Base-by-base conservation (phyloP, 257 asterid species). In the Orobanche coerulescens region DNA sequence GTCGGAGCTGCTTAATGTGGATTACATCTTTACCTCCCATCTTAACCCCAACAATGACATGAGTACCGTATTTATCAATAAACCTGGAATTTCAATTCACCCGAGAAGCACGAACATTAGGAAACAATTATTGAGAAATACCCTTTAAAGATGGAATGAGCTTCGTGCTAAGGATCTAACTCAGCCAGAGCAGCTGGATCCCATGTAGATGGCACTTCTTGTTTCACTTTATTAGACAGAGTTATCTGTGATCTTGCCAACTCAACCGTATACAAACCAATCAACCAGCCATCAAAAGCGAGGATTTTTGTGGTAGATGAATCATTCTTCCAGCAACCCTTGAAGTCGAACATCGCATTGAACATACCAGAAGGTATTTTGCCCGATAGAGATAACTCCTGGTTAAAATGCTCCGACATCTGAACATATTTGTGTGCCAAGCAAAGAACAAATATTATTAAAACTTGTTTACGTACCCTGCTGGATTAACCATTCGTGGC, bases 21-120 rank as follows among this genome's bases (percentile, higher is more conserved):
- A 92, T 73, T 43, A 81, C 98, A 76, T 92, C 98, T 76, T 92
- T 88, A 64, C 98, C 98, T 76, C 96, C 98, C 96, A 88, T 92
- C 79, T 82, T 92, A 47, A 86, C 94, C 72, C 96, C 98, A 64
- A 86, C 87, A 65, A 88, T 76, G 47, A 92, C 68, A 65, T 92
- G 98, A 59, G 98, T 92, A 4, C 98, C 98, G 47, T 88, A 92
- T 59, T 84, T 92, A 13, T 86, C 96, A 62, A 92, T 92, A 62
- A 92, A 92, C 83, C 98, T 92, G 94, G 60, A 82, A 71, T 74
- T 73, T 65, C 65, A 51, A 48, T 75, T 33, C 34, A 73, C 24
- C 25, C 14, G 22, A n/a, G 6, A 20, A 15, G 10, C 8, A 28
- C 19, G 9, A 9, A 51, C 28, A 24, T 54, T 10, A 36, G 34